Evolutionary conservation across 1,139 yeast genomes (phyloP).

Genomic region (Taiozyma onychis): DNA sequence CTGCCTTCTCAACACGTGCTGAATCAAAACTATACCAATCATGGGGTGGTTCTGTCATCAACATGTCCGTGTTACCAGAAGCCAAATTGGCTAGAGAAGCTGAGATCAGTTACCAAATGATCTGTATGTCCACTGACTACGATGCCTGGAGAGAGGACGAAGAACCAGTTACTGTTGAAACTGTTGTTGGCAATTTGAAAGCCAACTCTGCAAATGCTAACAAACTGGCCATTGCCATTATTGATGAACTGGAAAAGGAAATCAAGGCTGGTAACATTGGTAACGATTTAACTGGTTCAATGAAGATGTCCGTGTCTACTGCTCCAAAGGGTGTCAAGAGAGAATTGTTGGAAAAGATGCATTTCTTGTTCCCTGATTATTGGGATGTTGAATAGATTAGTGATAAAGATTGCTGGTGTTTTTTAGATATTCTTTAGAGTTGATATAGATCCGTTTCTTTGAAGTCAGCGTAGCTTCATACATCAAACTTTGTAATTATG

Average conservation of each 20-base stretch:
- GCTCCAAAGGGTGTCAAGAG: slow-evolving; percentile 69
- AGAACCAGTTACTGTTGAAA: slow-evolving; percentile 95
- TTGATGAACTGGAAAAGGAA: slow-evolving; percentile 60
- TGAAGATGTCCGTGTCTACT: slow-evolving; percentile 81
- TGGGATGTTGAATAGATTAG: slow-evolving; percentile 42
- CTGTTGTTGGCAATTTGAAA: slow-evolving; percentile 84
- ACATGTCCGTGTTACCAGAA: slow-evolving; percentile 96
- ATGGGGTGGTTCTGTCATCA: slow-evolving; percentile 93
- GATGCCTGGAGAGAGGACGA: slow-evolving; percentile 97
- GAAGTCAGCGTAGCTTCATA: not conserved
- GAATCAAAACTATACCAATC: slow-evolving; percentile 83
- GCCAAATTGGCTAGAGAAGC: slow-evolving; percentile 96
- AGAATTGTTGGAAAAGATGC: slow-evolving; percentile 73
- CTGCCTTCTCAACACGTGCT: slow-evolving; percentile 96
- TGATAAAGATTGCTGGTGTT: not conserved
- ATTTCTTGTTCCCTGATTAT: slow-evolving; percentile 88
- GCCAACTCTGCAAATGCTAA: slow-evolving; percentile 89
- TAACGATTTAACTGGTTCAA: slow-evolving; percentile 62
- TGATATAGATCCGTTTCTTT: not conserved
- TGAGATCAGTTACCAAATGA: slow-evolving; percentile 93
- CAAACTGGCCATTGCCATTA: slow-evolving; percentile 61
- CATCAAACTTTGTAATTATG: not conserved
- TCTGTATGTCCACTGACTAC: slow-evolving; percentile 98
- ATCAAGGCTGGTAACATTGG: slow-evolving; percentile 60
- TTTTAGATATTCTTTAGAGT: not conserved